Evolutionary conservation across 1,139 yeast species (phyloP).

Genomic region (Diutina mesorugosa): DNA sequence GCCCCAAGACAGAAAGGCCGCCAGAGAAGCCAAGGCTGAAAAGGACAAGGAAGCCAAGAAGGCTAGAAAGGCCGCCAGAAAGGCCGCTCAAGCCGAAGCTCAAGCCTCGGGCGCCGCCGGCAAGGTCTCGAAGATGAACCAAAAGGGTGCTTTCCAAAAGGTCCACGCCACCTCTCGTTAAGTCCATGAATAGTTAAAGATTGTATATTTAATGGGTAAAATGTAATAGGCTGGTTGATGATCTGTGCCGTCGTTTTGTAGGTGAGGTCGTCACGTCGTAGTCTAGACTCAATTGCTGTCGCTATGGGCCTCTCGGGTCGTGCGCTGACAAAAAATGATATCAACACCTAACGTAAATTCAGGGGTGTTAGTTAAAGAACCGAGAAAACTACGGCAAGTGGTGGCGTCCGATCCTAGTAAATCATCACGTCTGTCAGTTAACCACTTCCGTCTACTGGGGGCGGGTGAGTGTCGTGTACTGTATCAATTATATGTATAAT

Average conservation of each 20-base stretch:
- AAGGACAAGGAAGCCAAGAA: constrained; percentile 94
- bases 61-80: constrained; percentile 87
- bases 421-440: background rate
- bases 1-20: constrained; percentile 97
- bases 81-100: constrained; percentile 85
- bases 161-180: constrained; percentile 96
- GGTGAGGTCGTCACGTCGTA: too few species aligned
- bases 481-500: background rate
- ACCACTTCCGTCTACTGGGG: background rate
- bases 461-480: background rate
- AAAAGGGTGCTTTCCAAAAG: constrained; percentile 93
- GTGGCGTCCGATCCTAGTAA: too few species aligned
- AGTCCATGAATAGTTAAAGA: constrained; percentile 10
- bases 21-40: constrained; percentile 84
- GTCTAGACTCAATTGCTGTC: too few species aligned
- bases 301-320: too few species aligned
- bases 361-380: too few species aligned
- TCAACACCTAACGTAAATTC: too few species aligned
- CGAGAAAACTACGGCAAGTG: too few species aligned
- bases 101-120: constrained; percentile 42
- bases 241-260: background rate
- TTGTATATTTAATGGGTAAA: constrained; percentile 2
- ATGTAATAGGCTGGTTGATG: background rate
- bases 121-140: constrained; percentile 71
- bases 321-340: too few species aligned